phyloP scores from a whole-genome alignment of 2,329 filamentous ascomycete species.

The Cercospora zeae-maydis region DNA sequence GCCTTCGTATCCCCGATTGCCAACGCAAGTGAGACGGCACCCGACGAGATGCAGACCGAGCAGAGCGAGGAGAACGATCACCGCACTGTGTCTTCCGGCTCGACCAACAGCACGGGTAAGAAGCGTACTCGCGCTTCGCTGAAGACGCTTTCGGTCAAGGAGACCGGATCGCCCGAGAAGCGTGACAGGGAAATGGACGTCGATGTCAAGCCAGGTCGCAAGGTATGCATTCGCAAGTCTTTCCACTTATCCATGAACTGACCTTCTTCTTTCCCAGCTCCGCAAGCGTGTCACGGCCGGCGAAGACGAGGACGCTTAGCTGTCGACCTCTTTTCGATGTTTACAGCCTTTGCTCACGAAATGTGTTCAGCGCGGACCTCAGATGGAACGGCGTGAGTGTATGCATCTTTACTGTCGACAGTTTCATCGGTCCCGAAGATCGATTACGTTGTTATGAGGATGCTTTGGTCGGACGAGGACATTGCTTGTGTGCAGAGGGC shows the following conservation, averaged over 20 bases:
- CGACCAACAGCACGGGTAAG: conserved; percentile 20
- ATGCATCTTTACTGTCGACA: conserved; percentile 5
- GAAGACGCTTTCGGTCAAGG: conserved; percentile 24
- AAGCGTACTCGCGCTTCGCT: conserved; percentile 31
- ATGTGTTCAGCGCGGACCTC: conserved; percentile 5
- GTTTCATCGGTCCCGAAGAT: background rate
- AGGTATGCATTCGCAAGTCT: conserved; percentile 19
- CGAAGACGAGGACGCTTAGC: conserved; percentile 11
- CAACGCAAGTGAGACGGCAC: conserved; percentile 7
- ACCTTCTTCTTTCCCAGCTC: conserved; percentile 10
- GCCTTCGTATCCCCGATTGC: conserved; percentile 31
- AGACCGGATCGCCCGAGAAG: conserved; percentile 28
- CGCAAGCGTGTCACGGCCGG: conserved; percentile 18
- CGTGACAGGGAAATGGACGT: conserved; percentile 7
- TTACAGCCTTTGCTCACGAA: background rate
- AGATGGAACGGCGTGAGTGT: background rate
- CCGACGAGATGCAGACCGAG: conserved; percentile 1
- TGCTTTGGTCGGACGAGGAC: background rate
- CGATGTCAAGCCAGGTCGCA: conserved; percentile 21
- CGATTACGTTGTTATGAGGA: background rate
- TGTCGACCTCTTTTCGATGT: conserved; percentile 4
- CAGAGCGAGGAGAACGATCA: background rate
- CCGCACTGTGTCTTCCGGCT: conserved; percentile 17
- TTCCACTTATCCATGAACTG: no score
- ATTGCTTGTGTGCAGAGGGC: no score